These are phyloP conservation scores for Rhodomyrtus tomentosa DNA, from an alignment of 345 rosid genomes.

Conservation along the genomic window DNA sequence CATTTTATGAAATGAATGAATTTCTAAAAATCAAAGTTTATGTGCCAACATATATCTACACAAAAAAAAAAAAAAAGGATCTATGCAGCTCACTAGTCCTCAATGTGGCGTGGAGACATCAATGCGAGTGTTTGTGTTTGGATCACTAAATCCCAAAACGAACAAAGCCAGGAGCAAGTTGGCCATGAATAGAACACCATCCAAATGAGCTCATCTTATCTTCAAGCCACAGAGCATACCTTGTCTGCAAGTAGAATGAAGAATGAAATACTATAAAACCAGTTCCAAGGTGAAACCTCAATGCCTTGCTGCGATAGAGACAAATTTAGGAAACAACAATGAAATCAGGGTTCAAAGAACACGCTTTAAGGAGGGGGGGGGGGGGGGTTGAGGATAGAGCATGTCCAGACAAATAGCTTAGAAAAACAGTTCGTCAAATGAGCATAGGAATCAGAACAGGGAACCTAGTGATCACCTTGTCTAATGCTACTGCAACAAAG, in stretches of 20 bases:
- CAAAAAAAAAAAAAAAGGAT: neutral
- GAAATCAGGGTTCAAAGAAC: neutral
- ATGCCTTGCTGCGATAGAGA: neutral
- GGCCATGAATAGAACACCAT: neutral
- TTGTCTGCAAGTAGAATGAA: conserved; percentile 29
- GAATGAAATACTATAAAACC: neutral
- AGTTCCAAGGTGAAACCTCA: neutral
- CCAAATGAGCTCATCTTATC: neutral
- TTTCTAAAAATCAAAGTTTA: too few species aligned
- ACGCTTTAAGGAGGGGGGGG: neutral
- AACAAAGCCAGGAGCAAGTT: neutral
- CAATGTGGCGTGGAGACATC: neutral
- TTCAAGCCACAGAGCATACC: conserved; percentile 55
- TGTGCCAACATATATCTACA: neutral
- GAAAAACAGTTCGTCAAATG: neutral
- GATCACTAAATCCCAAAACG: neutral
- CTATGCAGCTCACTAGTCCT: neutral
- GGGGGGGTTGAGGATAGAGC: neutral
- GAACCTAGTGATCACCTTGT: conserved; percentile 47
- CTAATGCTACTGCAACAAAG: conserved; percentile 79
- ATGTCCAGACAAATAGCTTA: neutral
- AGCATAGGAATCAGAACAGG: neutral
- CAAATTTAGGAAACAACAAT: neutral
- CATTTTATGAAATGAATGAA: too few species aligned
- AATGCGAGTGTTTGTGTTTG: neutral